Base-by-base conservation (phyloP, 495 filamentous ascomycete genomes). In the Lasiosphaeria hispida region DNA sequence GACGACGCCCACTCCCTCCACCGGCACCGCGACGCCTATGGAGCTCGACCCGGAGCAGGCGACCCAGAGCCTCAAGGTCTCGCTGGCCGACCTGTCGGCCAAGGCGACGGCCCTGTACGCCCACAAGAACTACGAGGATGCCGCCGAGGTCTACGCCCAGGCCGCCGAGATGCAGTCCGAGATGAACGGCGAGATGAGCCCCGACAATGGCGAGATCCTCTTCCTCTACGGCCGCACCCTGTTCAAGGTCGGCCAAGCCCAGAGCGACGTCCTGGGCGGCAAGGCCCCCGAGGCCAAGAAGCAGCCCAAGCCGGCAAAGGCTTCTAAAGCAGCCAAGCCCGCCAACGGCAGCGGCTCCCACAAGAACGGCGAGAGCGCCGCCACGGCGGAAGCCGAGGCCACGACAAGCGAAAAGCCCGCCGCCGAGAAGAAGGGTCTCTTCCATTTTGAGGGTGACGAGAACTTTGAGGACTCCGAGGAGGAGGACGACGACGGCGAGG, bases 381-480 rank as follows among this genome's bases (percentile, higher is more conserved):
- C 75, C 53, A 55, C 65, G 54, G 64, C 73, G 62, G 67, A 68
- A 5, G 60, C 71, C 2, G 75, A 80, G 54, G 77, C 77, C 13
- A 17, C 33, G 38, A 52, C 3, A 23, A 33, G 10, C 57, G 71
- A 75, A 33, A 72, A 70, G 44, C 69, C 67, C 40, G 38, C 18
- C 13, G 30, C 51, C 6, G 66, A 66, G 57, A 82, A 77, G 58
- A 93, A 91, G 70, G 82, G 90, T 1, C 83, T 88, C 49, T 97
- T 98, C 70, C 89, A 94, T 59, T 96, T 97, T 64, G 89, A 86
- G 0, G 95, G 95, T 42, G 94, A 97, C 62, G 93, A 96, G 71
- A 92, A 95, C 65, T 96, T 88, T 73, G 90, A 90, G 37, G 87
- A 91, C 47, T 87, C 86, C 1, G 91, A 92, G 30, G 88, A 86